Evolutionary conservation across 2,329 filamentous ascomycete species (phyloP), one percentile per base, ranked within the genome.

Genomic region (Aureobasidium musti): DNA sequence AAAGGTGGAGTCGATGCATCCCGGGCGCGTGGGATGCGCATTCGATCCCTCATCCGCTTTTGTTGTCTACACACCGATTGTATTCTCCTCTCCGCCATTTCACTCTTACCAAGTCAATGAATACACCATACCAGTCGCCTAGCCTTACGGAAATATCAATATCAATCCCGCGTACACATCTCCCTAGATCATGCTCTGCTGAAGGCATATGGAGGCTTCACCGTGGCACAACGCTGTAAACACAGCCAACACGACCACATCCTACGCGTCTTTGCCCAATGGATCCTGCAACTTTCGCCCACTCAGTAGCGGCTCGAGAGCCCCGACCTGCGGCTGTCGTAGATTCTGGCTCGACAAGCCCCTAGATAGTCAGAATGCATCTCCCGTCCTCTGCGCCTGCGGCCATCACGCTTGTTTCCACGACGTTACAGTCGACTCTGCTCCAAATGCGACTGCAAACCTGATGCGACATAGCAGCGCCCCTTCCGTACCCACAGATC

Each of bases 321-420:
- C 79, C 17, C 77, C 79, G 39, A 74, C 70, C 35, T 86, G 84
- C 75, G 83, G 83, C 52, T 86, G 84, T 74, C 77, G 78, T 67
- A 79, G 82, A 63, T 86, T 85, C 71, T 85, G 82, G 81, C 72
- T 74, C 68, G 73, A 76, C 66, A 68, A 74, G 63, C 72, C 71
- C 30, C 5, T 54, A 53, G 23, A 64, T 43, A 64, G 49, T 64
- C 61, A 64, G 19, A 43, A 64, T 53, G 47, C 35, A 53, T 54
- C 35, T 30, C 52, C 59, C 21, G 33, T 41, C n/a, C 47, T 53
- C 35, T 64, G 84, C 74, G 80, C 82, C 65, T 86, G 84, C 70
- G 81, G 81, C 47, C 84, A 86, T 73, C 84, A 86, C 78, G 83
- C 83, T 7, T 86, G 84, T 73, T 86, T 82, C 72, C 84, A 86